Evolutionary conservation across 2,329 filamentous ascomycete species (phyloP).

Genomic region (Ophiostoma pallidulum): DNA sequence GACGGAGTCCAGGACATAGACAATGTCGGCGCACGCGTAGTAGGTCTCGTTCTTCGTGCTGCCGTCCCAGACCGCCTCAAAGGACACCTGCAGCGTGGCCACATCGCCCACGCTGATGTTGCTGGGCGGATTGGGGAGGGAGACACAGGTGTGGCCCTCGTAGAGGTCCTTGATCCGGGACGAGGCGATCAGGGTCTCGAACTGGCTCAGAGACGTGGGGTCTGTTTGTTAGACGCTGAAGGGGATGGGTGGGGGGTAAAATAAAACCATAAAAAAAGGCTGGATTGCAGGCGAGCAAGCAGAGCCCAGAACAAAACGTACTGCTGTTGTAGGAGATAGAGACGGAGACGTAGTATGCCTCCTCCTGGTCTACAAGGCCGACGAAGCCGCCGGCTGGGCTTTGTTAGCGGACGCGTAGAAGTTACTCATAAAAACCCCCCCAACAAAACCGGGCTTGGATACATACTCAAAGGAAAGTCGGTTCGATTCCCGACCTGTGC

Average conservation of each 20-base stretch:
- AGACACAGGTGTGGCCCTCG: conserved; percentile 28
- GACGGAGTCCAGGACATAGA: conserved; percentile 13
- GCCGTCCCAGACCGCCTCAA: conserved; percentile 23
- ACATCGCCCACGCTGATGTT: conserved; percentile 22
- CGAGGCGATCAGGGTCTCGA: conserved; percentile 21
- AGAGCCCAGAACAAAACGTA: too few relatives aligned
- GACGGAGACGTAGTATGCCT: conserved; percentile 11
- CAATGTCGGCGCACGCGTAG: conserved; percentile 30
- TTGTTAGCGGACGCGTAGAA: neutral
- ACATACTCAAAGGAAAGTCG: conserved; percentile 39
- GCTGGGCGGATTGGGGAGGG: conserved; percentile 20
- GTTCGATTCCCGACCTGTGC: conserved; percentile 36
- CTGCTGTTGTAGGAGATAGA: conserved; percentile 26
- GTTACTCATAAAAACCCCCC: neutral
- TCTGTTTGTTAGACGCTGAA: conserved; percentile 11
- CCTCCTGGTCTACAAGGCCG: conserved; percentile 11
- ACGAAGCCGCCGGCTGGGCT: conserved; percentile 11
- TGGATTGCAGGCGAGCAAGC: too few relatives aligned
- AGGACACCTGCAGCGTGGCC: conserved; percentile 28
- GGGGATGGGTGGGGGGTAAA: neutral
- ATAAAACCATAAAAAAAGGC: neutral
- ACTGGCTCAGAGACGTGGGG: conserved; percentile 24
- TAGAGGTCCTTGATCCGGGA: conserved; percentile 22
- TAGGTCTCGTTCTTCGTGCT: conserved; percentile 23
- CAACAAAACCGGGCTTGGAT: too few relatives aligned